Evolutionary conservation across 495 filamentous ascomycete genomes (phyloP).

Genomic region (Hypoxylon rickii): DNA sequence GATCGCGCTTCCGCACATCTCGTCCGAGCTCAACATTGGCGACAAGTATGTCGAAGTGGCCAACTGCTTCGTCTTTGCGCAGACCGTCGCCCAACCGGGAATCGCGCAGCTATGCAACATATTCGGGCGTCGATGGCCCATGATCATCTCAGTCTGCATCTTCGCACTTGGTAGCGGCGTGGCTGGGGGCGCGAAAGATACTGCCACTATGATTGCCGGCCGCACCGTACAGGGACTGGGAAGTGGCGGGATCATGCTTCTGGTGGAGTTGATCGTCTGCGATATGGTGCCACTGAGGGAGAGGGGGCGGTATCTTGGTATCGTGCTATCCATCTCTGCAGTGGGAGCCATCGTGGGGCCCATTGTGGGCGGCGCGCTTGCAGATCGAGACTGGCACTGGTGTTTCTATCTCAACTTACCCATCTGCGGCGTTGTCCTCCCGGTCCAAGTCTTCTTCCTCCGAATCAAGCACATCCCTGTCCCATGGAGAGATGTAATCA

Average conservation of each 20-base stretch:
- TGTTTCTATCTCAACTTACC: conserved; percentile 22
- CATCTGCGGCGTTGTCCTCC: conserved; percentile 2
- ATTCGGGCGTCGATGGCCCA: conserved; percentile 47
- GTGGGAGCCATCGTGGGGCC: conserved; percentile 68
- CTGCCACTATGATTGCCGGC: conserved; percentile 67
- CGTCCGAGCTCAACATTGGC: background rate
- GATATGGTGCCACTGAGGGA: conserved; percentile 68
- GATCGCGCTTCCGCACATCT: background rate
- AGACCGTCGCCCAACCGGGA: background rate
- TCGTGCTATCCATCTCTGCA: conserved; percentile 65
- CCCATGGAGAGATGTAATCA: conserved; percentile 35
- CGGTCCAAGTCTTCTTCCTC: conserved; percentile 4
- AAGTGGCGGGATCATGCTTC: conserved; percentile 72
- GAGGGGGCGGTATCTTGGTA: conserved; percentile 59
- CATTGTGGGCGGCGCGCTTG: conserved; percentile 71
- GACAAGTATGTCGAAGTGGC: background rate
- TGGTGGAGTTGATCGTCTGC: conserved; percentile 70
- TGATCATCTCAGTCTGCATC: conserved; percentile 42
- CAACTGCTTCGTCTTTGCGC: background rate
- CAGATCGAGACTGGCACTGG: conserved; percentile 34
- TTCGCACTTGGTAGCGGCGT: conserved; percentile 50
- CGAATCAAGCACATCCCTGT: conserved; percentile 13
- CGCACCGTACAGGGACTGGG: conserved; percentile 76
- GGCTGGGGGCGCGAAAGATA: conserved; percentile 37
- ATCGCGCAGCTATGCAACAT: conserved; percentile 43